Percentiles rank a stretch among this genome's conserved stretches.
Conservation (phyloP, 2,329 filamentous ascomycete genomes). For the Trichoderma sp. region DNA sequence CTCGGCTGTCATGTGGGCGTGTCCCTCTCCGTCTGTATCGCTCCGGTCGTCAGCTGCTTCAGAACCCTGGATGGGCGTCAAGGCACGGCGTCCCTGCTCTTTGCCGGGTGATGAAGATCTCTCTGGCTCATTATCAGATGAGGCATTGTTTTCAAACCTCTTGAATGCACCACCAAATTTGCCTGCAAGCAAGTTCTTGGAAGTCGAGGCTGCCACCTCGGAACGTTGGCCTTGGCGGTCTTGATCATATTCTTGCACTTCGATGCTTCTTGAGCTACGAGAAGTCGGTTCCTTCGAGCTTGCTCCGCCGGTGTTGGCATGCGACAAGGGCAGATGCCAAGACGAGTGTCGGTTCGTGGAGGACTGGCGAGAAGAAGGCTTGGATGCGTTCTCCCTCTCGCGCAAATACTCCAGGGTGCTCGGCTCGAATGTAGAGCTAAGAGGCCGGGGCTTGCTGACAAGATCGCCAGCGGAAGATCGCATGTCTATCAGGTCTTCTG, state of each 20-base stretch:
- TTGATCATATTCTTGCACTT: slow-evolving; percentile 51
- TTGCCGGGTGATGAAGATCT: slow-evolving; percentile 51
- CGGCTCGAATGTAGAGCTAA: slow-evolving; percentile 79
- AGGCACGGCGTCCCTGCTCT: slow-evolving; percentile 47
- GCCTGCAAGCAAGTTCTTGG: slow-evolving; percentile 79
- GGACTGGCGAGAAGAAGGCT: slow-evolving; percentile 34
- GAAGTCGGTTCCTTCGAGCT: slow-evolving; percentile 75
- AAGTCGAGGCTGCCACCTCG: slow-evolving; percentile 69
- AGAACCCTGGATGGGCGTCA: slow-evolving; percentile 73
- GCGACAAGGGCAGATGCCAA: slow-evolving; percentile 41
- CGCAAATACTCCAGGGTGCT: slow-evolving; percentile 75
- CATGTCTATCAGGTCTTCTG: slow-evolving; percentile 24
- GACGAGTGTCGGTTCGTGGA: slow-evolving; percentile 24
- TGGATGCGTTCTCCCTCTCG: slow-evolving; percentile 64
- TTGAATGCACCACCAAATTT: slow-evolving; percentile 94
- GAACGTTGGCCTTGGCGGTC: slow-evolving; percentile 62
- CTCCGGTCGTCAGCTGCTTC: slow-evolving; percentile 61
- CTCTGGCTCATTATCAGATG: slow-evolving; percentile 23
- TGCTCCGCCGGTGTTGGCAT: slow-evolving; percentile 31
- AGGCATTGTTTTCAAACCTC: slow-evolving; percentile 68
- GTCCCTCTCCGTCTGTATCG: slow-evolving; percentile 61
- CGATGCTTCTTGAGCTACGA: slow-evolving; percentile 68
- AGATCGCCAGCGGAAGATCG: slow-evolving; percentile 31
- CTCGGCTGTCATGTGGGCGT: slow-evolving; percentile 76
- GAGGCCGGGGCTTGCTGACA: slow-evolving; percentile 62